A percentile compares a stretch with the other conserved stretches of the same genome.
Evolutionary conservation across 371 early-diverging fungal species (phyloP).

Genomic region (Mortierella sp.): DNA sequence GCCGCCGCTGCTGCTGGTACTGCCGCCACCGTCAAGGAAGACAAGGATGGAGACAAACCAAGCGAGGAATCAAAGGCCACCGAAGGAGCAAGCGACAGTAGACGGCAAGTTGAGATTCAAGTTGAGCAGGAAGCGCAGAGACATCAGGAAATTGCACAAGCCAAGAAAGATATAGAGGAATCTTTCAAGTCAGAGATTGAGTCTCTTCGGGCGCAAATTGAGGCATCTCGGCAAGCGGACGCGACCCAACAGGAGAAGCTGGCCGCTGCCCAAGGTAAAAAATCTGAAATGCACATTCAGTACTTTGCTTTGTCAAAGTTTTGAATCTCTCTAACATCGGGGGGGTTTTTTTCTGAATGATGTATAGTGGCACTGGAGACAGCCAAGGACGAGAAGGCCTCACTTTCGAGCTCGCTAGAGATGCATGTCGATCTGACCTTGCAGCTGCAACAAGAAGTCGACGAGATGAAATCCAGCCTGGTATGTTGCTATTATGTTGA

Average conservation of each 20-base stretch:
- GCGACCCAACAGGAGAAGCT: constrained; percentile 21
- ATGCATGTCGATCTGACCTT: constrained; percentile 46
- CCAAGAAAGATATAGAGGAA: constrained; percentile 27
- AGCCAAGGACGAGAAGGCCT: constrained; percentile 35
- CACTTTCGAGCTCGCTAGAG: constrained; percentile 40
- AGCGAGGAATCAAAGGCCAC: neutral
- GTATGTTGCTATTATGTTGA: constrained; percentile 6
- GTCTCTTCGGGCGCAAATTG: constrained; percentile 21
- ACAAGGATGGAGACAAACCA: neutral
- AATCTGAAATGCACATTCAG: neutral
- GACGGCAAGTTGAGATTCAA: constrained; percentile 4
- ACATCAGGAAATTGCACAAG: neutral
- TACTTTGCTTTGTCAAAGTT: neutral
- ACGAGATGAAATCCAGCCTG: constrained; percentile 23
- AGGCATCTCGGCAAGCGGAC: constrained; percentile 14
- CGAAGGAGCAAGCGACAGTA: neutral
- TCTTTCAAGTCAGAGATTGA: constrained; percentile 29
- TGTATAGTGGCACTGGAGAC: constrained; percentile 38
- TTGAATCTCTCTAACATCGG: neutral
- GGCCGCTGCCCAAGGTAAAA: constrained; percentile 31
- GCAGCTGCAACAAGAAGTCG: constrained; percentile 51
- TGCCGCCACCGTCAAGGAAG: neutral
- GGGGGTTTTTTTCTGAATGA: neutral
- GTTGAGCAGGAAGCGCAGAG: constrained; percentile 10
- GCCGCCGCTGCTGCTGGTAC: constrained; percentile 18